Evolutionary conservation across 108 stramenopile genomes (phyloP).

Genomic region (Skeletonema grethae): DNA sequence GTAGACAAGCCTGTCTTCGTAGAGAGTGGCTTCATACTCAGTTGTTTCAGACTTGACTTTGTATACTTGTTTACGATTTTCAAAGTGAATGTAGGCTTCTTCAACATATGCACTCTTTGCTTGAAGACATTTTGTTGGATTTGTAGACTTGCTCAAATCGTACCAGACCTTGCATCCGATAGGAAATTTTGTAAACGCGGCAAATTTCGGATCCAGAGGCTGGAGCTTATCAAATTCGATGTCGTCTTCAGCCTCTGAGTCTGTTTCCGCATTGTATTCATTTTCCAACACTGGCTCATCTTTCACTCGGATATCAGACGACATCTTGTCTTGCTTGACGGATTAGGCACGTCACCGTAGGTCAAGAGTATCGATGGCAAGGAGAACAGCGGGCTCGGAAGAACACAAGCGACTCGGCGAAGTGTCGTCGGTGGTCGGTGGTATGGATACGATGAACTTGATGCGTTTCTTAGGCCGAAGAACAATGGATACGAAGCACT

Average conservation of each 20-base stretch:
- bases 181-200: neutral
- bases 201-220: neutral
- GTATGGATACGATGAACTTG: no score
- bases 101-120: neutral
- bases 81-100: neutral
- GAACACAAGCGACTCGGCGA: no score
- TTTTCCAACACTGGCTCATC: neutral
- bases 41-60: neutral
- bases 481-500: no score
- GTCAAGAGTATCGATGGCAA: no score
- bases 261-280: neutral
- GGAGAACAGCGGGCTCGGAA: no score
- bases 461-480: no score
- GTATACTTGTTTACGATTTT: neutral
- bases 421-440: no score
- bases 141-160: neutral
- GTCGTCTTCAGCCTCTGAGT: neutral
- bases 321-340: no score
- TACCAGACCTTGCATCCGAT: neutral
- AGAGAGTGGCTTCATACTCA: neutral
- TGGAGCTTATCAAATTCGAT: neutral
- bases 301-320: neutral
- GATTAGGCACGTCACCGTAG: no score
- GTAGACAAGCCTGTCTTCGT: neutral
- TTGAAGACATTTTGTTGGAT: neutral